Percentiles rank a stretch among this genome's conserved stretches.
These are phyloP conservation scores for Mycena haematopus DNA, from an alignment of 768 basidiomycete genomes.

Conservation along the genomic window DNA sequence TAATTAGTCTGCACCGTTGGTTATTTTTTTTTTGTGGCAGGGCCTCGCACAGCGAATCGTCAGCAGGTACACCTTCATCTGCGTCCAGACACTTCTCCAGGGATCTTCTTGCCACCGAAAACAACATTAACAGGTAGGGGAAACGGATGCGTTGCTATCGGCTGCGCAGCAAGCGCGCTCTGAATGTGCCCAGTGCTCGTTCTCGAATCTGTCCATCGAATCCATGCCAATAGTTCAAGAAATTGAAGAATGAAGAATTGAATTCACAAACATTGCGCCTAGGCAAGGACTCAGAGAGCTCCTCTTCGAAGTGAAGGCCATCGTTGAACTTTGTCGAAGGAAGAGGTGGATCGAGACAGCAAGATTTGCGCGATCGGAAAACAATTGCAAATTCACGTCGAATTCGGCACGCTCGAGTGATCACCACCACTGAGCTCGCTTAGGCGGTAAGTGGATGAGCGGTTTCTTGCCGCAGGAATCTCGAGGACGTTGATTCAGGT, in stretches of 20 bases:
- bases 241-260: neutral
- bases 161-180: neutral
- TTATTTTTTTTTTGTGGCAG: neutral
- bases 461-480: no score
- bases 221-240: no score
- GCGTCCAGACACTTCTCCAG: neutral
- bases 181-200: no score
- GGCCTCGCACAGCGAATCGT: no score
- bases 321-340: neutral
- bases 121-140: neutral
- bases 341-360: conserved; percentile 3
- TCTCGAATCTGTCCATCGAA: neutral
- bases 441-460: no score
- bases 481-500: no score
- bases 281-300: neutral
- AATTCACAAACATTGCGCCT: neutral
- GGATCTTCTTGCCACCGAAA: conserved; percentile 1
- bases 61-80: neutral
- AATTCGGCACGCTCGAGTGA: no score
- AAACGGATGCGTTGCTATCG: neutral
- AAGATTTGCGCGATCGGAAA: neutral
- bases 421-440: no score
- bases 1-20: neutral
- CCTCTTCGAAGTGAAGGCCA: neutral
- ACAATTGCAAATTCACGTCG: no score